These are phyloP conservation scores for Parmelia sp. DNA, from an alignment of 495 filamentous ascomycete species.

Conservation along the genomic window DNA sequence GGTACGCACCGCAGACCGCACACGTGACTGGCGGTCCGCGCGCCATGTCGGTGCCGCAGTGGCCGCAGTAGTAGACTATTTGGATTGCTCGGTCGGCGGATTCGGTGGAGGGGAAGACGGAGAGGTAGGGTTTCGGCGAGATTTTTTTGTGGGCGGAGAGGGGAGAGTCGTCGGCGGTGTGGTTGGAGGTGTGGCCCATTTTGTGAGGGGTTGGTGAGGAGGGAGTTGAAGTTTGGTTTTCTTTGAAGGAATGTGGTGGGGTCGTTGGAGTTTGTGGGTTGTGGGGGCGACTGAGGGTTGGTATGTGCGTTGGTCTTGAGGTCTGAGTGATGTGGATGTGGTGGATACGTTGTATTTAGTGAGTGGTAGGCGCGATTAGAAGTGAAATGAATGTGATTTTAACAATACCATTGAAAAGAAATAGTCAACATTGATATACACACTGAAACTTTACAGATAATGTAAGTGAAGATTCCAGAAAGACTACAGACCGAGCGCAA, in stretches of 20 bases:
- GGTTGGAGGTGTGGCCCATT: conserved; percentile 13
- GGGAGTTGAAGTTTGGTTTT: background rate
- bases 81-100: background rate
- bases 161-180: background rate
- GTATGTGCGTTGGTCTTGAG: too few species aligned
- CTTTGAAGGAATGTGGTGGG: background rate
- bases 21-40: conserved; percentile 15
- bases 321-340: too few species aligned
- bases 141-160: background rate
- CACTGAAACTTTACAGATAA: background rate
- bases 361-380: background rate
- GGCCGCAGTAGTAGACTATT: conserved; percentile 14
- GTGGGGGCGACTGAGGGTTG: too few species aligned
- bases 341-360: background rate
- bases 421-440: background rate
- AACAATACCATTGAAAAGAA: background rate
- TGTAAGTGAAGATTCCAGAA: background rate
- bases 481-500: background rate
- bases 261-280: too few species aligned
- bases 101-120: conserved; percentile 10
- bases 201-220: background rate
- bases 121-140: conserved; percentile 16
- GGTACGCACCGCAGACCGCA: background rate
- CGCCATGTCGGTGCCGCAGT: conserved; percentile 9
- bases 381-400: background rate